phyloP scores from a whole-genome alignment of 2,329 filamentous ascomycete genomes.

The Xylariaceae sp. region DNA sequence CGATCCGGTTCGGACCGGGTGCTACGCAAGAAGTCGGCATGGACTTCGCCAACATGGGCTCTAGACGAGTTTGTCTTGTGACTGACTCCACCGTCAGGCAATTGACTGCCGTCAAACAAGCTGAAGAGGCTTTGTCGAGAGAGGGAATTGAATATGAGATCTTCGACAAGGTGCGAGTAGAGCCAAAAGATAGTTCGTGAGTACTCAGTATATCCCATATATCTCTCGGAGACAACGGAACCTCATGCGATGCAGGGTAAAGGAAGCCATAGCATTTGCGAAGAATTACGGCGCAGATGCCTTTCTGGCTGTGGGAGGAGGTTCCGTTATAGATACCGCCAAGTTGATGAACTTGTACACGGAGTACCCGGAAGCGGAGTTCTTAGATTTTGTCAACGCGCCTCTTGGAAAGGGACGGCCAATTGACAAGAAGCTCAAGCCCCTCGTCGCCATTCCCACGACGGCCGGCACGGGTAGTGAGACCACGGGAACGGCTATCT shows the following conservation, averaged over 20 bases:
- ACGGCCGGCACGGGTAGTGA: slow-evolving; percentile 86
- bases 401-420: slow-evolving; percentile 80
- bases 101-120: slow-evolving; percentile 85
- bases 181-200: slow-evolving; percentile 91
- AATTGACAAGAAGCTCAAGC: slow-evolving; percentile 64
- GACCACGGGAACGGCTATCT: slow-evolving; percentile 96
- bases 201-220: slow-evolving; percentile 29
- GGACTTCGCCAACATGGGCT: slow-evolving; percentile 90
- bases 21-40: slow-evolving; percentile 95
- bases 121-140: slow-evolving; percentile 68
- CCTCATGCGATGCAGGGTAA: slow-evolving; percentile 52
- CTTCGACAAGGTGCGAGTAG: slow-evolving; percentile 73
- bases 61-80: slow-evolving; percentile 83
- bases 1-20: slow-evolving; percentile 88
- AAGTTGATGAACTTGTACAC: slow-evolving; percentile 98
- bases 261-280: slow-evolving; percentile 81
- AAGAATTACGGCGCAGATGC: slow-evolving; percentile 79
- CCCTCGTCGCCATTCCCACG: slow-evolving; percentile 77
- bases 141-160: slow-evolving; percentile 79
- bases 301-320: slow-evolving; percentile 86
- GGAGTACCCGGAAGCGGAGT: slow-evolving; percentile 83
- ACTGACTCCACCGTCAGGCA: slow-evolving; percentile 79
- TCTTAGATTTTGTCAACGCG: slow-evolving; percentile 96
- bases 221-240: background rate
- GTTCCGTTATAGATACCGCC: slow-evolving; percentile 95